These are phyloP conservation scores for Chrysopogon serrulatus DNA, from an alignment of 176 grass and related monocot genomes.

Conservation along the genomic window DNA sequence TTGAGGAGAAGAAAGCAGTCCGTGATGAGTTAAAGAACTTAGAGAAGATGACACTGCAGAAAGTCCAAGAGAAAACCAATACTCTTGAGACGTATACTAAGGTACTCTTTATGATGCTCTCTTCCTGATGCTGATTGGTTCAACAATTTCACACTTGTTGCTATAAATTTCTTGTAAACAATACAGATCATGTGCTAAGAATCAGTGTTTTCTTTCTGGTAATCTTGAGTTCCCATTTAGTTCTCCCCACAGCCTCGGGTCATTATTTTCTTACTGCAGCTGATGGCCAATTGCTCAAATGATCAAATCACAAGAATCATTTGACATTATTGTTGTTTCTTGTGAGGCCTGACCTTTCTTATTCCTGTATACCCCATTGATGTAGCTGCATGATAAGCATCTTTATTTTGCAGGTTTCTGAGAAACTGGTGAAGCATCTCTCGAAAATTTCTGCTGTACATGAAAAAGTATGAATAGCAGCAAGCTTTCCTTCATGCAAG, in stretches of 20 bases:
- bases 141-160: not conserved
- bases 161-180: not conserved
- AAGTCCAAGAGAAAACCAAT: conserved; percentile 59
- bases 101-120: conserved; percentile 33
- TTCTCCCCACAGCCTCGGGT: not conserved
- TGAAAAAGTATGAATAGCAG: conserved; percentile 56
- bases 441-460: conserved; percentile 57
- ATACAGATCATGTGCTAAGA: not conserved
- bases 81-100: conserved; percentile 61
- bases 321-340: conserved; percentile 10
- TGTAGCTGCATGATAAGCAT: conserved; percentile 1
- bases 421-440: conserved; percentile 68
- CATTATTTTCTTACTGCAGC: not conserved
- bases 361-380: not conserved
- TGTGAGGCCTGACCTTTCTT: not conserved
- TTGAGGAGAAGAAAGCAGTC: conserved; percentile 71
- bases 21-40: conserved; percentile 56
- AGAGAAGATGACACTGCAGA: conserved; percentile 59
- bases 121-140: not conserved
- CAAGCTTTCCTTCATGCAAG: not conserved
- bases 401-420: conserved; percentile 45
- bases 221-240: not conserved
- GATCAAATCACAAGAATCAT: not conserved
- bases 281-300: not conserved
- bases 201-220: not conserved